Evolutionary conservation across 108 stramenopile genomes (phyloP), one percentile per base, ranked within the genome.

Genomic region (Craspedostauros australis): DNA sequence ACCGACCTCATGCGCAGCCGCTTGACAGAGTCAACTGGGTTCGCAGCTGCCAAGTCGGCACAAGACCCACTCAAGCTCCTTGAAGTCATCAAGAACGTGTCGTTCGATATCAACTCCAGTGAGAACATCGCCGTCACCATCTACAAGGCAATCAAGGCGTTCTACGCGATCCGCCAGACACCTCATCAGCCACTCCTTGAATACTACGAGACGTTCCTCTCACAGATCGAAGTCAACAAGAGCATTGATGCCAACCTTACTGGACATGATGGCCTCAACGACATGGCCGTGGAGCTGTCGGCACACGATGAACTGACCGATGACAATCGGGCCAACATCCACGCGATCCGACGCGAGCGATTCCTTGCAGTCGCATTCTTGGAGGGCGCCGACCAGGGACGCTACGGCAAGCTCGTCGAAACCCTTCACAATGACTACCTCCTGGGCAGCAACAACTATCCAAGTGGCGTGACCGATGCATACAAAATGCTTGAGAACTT

Each of bases 361-460:
- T 60, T 22, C 34, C 15, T 57, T 5, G 68, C 61, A 1, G 46
- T 41, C 5, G 36, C 39, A 19, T 54, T 71, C 62, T 1, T 71
- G 0, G 19, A 15, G 0, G 47, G 57, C 8, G 16, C 57, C 1
- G 57, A 64, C 62, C 25, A 36, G 2, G 5, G 26, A 1, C 39
- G 49, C 7, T 71, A 64, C 33, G 44, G 37, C n/a, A 16, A 21
- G 26, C 70, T 59, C 5, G 32, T 59, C 5, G 39, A 59, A 1
- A 42, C 44, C 4, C 57, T 67, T 2, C 26, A 43, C 6, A 68
- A 60, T 20, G 31, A 61, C 8, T 50, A 39, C 46, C 1, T 22
- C 7, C 5, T 25, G 1, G 65, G 65, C 26, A 37, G 46, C 11
- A 28, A 72, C 59, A 21, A 54, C 2, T 72, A 62, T 47, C 71